Percentiles rank a stretch among this genome's conserved stretches.
Evolutionary conservation across 495 filamentous ascomycete species (phyloP).

Genomic region (Penicillium macrosclerotiorum): DNA sequence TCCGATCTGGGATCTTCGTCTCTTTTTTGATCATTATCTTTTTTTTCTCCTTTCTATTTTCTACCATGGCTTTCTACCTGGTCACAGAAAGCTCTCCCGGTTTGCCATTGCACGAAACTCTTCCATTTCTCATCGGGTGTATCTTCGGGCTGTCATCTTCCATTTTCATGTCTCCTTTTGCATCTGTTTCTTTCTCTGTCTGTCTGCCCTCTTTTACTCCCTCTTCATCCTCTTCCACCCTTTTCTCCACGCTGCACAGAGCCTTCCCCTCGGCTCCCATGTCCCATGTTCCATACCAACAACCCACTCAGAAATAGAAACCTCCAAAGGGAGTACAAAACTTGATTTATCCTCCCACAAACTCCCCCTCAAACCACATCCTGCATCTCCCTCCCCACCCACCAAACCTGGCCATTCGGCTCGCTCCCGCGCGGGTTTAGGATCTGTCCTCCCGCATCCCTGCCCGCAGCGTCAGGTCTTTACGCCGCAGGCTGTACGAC

Average conservation of each 20-base stretch:
- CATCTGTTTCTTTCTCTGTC: slow-evolving; percentile 1
- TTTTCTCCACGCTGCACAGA: slow-evolving; percentile 4
- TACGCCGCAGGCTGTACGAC: background rate
- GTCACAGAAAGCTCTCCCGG: too few species aligned
- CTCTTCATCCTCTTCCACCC: background rate
- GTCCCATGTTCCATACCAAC: slow-evolving; percentile 20
- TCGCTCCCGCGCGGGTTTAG: background rate
- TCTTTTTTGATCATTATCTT: slow-evolving; percentile 1
- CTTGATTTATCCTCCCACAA: background rate
- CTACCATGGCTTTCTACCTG: too few species aligned
- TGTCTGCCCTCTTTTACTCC: background rate
- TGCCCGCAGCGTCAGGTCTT: background rate
- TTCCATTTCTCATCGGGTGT: slow-evolving; percentile 13
- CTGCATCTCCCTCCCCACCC: background rate
- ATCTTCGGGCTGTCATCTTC: slow-evolving; percentile 11
- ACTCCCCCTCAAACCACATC: background rate
- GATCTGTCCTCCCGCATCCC: background rate
- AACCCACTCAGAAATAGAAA: too few species aligned
- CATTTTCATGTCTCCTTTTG: background rate
- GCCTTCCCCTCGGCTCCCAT: too few species aligned
- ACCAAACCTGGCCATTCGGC: slow-evolving; percentile 1
- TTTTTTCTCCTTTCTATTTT: slow-evolving; percentile 8
- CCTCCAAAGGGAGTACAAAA: slow-evolving; percentile 16
- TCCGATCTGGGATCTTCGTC: slow-evolving; percentile 1
- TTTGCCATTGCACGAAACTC: too few species aligned